These are phyloP conservation scores for Sphaerulina populicola DNA, from an alignment of 2,329 filamentous ascomycete species.

Conservation along the genomic window DNA sequence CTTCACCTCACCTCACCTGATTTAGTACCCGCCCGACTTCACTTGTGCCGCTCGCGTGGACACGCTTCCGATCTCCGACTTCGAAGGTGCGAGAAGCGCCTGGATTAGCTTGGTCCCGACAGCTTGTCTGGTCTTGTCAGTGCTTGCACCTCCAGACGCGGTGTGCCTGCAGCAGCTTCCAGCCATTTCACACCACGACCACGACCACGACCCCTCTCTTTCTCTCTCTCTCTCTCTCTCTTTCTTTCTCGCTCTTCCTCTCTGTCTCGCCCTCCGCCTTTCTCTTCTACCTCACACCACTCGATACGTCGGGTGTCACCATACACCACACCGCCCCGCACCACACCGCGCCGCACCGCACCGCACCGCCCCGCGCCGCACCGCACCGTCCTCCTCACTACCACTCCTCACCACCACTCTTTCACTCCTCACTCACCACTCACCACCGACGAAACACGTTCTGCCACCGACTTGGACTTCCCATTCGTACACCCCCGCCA, in stretches of 20 bases:
- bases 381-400: no score
- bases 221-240: not conserved
- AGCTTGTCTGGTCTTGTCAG: no score
- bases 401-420: no score
- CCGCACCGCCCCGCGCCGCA: no score
- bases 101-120: not conserved
- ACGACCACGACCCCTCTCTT: no score
- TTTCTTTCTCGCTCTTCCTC: no score
- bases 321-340: not conserved
- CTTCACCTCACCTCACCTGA: no score
- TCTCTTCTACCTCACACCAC: not conserved
- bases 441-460: not conserved
- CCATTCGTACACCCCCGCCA: not conserved
- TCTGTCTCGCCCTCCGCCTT: no score
- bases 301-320: not conserved
- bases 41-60: not conserved
- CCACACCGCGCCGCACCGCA: no score
- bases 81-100: not conserved
- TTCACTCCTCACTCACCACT: not conserved
- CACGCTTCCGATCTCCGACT: not conserved
- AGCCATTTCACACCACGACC: not conserved
- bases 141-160: not conserved
- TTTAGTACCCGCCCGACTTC: not conserved
- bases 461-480: not conserved
- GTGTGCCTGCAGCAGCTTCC: slow-evolving; percentile 8